A percentile compares a stretch with the other conserved stretches of the same genome.
Evolutionary conservation across 2,329 filamentous ascomycete genomes (phyloP).

Genomic region (Monosporascus sp.): DNA sequence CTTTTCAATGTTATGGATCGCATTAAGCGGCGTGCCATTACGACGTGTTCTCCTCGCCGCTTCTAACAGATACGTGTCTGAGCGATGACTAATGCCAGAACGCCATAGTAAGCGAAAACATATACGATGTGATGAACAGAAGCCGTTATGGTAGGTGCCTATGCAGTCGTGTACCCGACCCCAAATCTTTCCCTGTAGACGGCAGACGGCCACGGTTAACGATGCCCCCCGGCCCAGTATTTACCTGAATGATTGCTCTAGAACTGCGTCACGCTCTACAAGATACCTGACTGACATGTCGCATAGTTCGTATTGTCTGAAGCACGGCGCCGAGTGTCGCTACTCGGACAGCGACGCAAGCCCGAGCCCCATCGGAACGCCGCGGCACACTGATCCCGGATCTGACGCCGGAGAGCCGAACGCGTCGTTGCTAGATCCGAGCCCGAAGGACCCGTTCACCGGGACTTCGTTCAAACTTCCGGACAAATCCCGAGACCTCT

Average conservation of each 20-base stretch:
- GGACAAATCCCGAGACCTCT: constrained; percentile 29
- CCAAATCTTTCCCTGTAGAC: constrained; percentile 2
- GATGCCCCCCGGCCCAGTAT: constrained; percentile 1
- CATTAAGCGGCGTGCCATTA: too few relatives aligned
- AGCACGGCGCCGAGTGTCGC: constrained; percentile 38
- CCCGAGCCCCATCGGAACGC: constrained; percentile 11
- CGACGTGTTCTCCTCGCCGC: not conserved
- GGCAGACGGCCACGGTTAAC: constrained; percentile 10
- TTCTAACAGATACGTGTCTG: not conserved
- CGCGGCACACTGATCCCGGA: constrained; percentile 12
- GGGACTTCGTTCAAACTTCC: constrained; percentile 28
- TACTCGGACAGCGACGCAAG: constrained; percentile 21
- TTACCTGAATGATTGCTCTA: not conserved
- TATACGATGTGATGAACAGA: constrained; percentile 41
- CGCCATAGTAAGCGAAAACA: constrained; percentile 37
- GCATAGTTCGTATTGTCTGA: constrained; percentile 39
- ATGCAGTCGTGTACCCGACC: not conserved
- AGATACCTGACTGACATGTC: constrained; percentile 6
- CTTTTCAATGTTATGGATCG: not conserved
- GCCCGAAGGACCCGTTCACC: constrained; percentile 22
- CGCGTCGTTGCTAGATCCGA: constrained; percentile 13
- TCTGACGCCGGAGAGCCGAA: constrained; percentile 12
- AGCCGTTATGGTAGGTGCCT: constrained; percentile 38
- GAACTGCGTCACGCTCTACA: not conserved
- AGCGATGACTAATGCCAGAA: constrained; percentile 7